phyloP scores from a whole-genome alignment of 192 early-diverging fungal species.

The Coemansia sp. region DNA sequence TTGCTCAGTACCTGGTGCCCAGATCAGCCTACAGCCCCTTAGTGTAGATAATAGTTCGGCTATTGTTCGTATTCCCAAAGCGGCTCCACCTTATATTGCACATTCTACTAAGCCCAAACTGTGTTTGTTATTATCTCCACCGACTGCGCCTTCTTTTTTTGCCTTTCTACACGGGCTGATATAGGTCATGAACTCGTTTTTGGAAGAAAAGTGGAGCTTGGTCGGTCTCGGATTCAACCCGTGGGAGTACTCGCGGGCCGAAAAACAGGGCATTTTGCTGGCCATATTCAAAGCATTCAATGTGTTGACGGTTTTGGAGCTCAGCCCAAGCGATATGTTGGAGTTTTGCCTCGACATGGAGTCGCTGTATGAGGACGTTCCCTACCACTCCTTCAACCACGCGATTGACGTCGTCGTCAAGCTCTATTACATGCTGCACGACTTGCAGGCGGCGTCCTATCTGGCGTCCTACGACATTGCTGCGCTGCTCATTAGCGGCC shows the following conservation, averaged over 20 bases:
- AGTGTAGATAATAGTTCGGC: constrained; percentile 2
- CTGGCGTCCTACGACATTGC: constrained; percentile 71
- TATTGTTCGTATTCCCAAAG: constrained; percentile 13
- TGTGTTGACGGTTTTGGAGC: constrained; percentile 61
- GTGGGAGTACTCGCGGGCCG: constrained; percentile 65
- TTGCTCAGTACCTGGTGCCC: not conserved
- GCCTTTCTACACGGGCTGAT: not conserved
- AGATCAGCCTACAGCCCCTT: not conserved
- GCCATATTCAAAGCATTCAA: constrained; percentile 72
- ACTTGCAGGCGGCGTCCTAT: constrained; percentile 67
- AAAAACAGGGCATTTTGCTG: constrained; percentile 82
- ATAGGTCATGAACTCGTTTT: constrained; percentile 46
- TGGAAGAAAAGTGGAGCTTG: constrained; percentile 35
- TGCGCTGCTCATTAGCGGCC: constrained; percentile 74
- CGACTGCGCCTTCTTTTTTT: constrained; percentile 11
- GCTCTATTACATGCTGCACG: constrained; percentile 73
- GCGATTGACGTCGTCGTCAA: constrained; percentile 86
- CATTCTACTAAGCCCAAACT: constrained; percentile 11
- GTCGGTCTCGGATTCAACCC: constrained; percentile 59
- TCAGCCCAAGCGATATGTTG: constrained; percentile 66
- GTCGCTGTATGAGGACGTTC: constrained; percentile 77
- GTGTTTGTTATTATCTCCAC: not conserved
- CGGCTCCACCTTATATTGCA: not conserved
- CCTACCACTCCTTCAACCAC: constrained; percentile 92
- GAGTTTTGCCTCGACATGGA: constrained; percentile 85